Percentiles rank a stretch among this genome's conserved stretches.
phyloP scores from a whole-genome alignment of 129 eudicot genomes.

The Flaveria robusta region DNA sequence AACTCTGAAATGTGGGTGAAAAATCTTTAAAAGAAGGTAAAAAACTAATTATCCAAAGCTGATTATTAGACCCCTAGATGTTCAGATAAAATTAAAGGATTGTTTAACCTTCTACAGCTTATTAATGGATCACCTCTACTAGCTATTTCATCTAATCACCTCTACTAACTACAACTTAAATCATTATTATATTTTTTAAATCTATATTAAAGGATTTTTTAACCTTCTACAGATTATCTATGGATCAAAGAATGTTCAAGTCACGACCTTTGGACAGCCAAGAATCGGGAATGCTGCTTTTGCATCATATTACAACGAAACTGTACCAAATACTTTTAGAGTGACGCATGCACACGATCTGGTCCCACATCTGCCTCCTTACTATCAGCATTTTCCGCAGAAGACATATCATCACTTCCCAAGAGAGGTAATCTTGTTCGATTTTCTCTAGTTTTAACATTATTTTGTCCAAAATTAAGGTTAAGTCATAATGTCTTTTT shows the following conservation, averaged over 20 bases:
- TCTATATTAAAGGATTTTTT: neutral
- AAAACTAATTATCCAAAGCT: neutral
- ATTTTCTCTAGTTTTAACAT: conserved; percentile 12
- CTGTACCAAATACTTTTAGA: conserved; percentile 81
- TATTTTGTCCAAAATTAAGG: neutral
- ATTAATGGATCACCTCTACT: too few species aligned
- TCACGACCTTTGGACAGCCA: conserved; percentile 94
- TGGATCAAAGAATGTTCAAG: conserved; percentile 60
- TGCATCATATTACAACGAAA: conserved; percentile 64
- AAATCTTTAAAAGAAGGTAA: too few species aligned
- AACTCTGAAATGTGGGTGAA: too few species aligned
- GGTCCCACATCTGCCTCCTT: conserved; percentile 97
- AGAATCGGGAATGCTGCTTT: conserved; percentile 93
- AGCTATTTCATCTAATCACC: neutral
- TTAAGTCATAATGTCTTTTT: neutral
- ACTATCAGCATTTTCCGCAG: conserved; percentile 65
- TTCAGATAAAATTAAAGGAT: too few species aligned
- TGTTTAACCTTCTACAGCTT: too few species aligned
- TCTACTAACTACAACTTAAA: neutral
- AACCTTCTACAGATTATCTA: conserved; percentile 53
- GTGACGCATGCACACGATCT: conserved; percentile 85
- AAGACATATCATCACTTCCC: conserved; percentile 94
- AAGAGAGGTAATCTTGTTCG: conserved; percentile 68
- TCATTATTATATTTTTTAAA: neutral
- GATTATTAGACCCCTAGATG: neutral